phyloP scores from a whole-genome alignment of 2,329 filamentous ascomycete genomes.

The Claviceps sp. region DNA sequence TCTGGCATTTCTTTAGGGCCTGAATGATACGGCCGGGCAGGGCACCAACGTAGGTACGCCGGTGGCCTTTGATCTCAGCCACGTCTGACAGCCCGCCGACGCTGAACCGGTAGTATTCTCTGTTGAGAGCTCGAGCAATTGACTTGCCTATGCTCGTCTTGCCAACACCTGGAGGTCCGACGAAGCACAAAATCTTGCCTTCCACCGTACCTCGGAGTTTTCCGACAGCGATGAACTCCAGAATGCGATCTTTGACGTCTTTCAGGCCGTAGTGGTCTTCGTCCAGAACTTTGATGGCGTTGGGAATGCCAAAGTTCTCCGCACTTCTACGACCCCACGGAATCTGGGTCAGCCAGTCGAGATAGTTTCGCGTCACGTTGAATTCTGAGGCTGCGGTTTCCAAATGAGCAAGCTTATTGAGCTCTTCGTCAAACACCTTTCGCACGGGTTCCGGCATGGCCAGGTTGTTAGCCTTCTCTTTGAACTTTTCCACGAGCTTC shows the following conservation, averaged over 20 bases:
- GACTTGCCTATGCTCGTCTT: slow-evolving; percentile 99
- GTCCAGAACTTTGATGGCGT: slow-evolving; percentile 81
- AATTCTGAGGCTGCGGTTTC: slow-evolving; percentile 96
- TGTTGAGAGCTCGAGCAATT: slow-evolving; percentile 84
- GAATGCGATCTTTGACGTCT: slow-evolving; percentile 94
- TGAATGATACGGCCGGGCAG: slow-evolving; percentile 94
- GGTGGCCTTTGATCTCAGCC: slow-evolving; percentile 95
- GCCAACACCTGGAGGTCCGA: slow-evolving; percentile 91
- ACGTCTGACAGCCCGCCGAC: slow-evolving; percentile 95
- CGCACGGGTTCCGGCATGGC: slow-evolving; percentile 95
- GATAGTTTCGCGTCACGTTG: slow-evolving; percentile 94
- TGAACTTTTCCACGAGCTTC: slow-evolving; percentile 94
- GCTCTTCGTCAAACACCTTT: slow-evolving; percentile 95
- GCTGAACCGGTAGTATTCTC: slow-evolving; percentile 96
- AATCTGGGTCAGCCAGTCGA: slow-evolving; percentile 97
- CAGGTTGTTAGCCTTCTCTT: slow-evolving; percentile 82
- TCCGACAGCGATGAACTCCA: slow-evolving; percentile 96
- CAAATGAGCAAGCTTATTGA: slow-evolving; percentile 91
- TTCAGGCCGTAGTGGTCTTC: slow-evolving; percentile 96
- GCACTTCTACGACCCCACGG: slow-evolving; percentile 92
- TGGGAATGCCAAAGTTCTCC: slow-evolving; percentile 90
- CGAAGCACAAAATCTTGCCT: slow-evolving; percentile 95
- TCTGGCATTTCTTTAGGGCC: slow-evolving; percentile 96
- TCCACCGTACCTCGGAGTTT: slow-evolving; percentile 95
- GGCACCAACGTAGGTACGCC: slow-evolving; percentile 91